Evolutionary conservation across 2,329 filamentous ascomycete species (phyloP), one percentile per base, ranked within the genome.

Genomic region (Cladobotryum protrusum): DNA sequence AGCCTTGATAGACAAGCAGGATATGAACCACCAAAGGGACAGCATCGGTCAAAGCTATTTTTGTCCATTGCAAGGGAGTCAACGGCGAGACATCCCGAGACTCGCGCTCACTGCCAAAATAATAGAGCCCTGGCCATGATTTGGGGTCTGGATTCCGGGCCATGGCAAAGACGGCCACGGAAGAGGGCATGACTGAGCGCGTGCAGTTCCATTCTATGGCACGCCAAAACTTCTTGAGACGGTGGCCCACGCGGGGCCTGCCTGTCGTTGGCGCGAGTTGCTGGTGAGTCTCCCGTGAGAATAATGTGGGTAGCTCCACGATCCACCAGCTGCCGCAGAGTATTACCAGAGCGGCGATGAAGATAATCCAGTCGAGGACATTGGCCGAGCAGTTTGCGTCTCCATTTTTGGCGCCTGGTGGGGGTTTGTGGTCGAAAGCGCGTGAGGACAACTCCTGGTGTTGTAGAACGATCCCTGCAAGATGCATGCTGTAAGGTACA

Each of bases 401-500:
- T 42, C 19, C 17, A 24, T 42, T 24, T 37, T 37, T 14, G n/a
- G 6, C 15, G 40, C 18, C 20, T 42, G 40, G 20, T 24, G 40
- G 18, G 17, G 35, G 35, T n/a, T 37, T 29, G 24, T 29, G 24
- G 24, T 9, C 24, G 24, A 9, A 29, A 29, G 24, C 24, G 24
- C 24, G 24, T 8, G 24, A 29, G 24, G 24, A 29, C 24, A 29
- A 8, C 24, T 29, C 24, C 24, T 29, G 24, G 24, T 29, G 24
- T 29, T 29, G 24, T 29, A 29, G 24, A 29, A 29, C 11, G 24
- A 29, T 42, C 48, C 41, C 35, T 18, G 43, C 19, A 39, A 43
- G 40, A 29, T 29, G 24, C 24, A 29, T 29, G 17, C 42, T 15
- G 32, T 32, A 35, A 50, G 48, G 44, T 43, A 34, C 48, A 34